Conservation (phyloP, 192 early-diverging fungal species). For the Coemansia sp. region DNA sequence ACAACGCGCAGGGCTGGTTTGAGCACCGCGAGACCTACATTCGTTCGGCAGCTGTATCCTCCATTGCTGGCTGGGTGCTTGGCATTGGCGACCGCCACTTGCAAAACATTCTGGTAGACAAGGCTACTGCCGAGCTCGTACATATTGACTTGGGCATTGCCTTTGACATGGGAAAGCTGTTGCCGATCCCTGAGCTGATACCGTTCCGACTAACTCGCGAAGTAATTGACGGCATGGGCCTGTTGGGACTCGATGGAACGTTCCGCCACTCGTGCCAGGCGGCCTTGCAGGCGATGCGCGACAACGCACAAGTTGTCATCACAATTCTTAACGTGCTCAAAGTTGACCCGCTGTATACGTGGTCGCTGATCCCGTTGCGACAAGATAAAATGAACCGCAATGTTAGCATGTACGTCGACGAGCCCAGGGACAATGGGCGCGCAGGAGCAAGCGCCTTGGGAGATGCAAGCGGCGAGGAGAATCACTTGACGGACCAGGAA, state of each 20-base stretch:
- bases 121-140: constrained; percentile 78
- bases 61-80: constrained; percentile 86
- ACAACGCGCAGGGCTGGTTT: constrained; percentile 76
- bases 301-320: constrained; percentile 77
- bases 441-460: not conserved
- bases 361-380: constrained; percentile 58
- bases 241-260: constrained; percentile 76
- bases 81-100: constrained; percentile 93
- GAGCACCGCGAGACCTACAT: constrained; percentile 70
- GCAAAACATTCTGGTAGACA: constrained; percentile 91
- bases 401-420: constrained; percentile 27
- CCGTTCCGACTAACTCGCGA: constrained; percentile 93
- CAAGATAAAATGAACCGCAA: constrained; percentile 50
- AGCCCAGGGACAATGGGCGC: constrained; percentile 7
- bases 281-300: constrained; percentile 76
- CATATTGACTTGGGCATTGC: constrained; percentile 98
- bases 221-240: constrained; percentile 86
- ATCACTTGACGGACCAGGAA: constrained; percentile 11
- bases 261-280: constrained; percentile 81
- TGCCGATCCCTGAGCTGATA: constrained; percentile 87
- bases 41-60: constrained; percentile 83
- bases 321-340: constrained; percentile 94
- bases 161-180: constrained; percentile 90
- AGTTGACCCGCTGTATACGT: constrained; percentile 86
- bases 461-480: constrained; percentile 1